Percentiles rank a stretch among this genome's conserved stretches.
Conservation (phyloP, 352 stramenopile species). For the Globisporangium viniferum region DNA sequence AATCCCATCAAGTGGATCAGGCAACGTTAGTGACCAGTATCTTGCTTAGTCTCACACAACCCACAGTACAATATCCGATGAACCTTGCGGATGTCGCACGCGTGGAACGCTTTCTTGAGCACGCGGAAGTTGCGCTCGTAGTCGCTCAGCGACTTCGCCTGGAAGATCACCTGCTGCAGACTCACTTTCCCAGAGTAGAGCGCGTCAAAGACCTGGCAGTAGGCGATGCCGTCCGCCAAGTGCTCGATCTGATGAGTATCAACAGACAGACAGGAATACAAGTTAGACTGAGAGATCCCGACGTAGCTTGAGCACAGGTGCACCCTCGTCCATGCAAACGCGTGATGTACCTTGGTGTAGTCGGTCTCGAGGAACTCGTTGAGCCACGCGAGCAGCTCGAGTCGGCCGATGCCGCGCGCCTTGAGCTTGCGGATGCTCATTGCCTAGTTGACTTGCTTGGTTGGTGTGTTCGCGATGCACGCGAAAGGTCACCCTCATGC, state of each 20-base stretch:
- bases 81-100: constrained; percentile 69
- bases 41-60: not conserved
- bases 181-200: constrained; percentile 67
- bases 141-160: constrained; percentile 42
- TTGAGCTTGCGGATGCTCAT: constrained; percentile 83
- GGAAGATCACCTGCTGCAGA: constrained; percentile 58
- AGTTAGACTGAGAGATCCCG: not conserved
- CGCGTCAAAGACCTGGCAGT: constrained; percentile 73
- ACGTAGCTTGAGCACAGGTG: not conserved
- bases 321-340: not conserved
- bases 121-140: constrained; percentile 68
- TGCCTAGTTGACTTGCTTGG: not conserved
- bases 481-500: not conserved
- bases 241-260: constrained; percentile 53
- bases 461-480: not conserved
- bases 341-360: constrained; percentile 60
- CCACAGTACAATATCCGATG: too few relatives aligned
- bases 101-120: constrained; percentile 49
- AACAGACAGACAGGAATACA: not conserved
- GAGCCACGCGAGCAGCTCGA: constrained; percentile 77
- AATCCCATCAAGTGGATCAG: not conserved
- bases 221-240: constrained; percentile 73
- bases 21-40: too few relatives aligned
- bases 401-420: constrained; percentile 62
- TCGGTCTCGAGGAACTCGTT: constrained; percentile 82